Evolutionary conservation across 192 early-diverging fungal genomes (phyloP), one percentile per base, ranked within the genome.

Genomic region (Polychytrium aggregatum): DNA sequence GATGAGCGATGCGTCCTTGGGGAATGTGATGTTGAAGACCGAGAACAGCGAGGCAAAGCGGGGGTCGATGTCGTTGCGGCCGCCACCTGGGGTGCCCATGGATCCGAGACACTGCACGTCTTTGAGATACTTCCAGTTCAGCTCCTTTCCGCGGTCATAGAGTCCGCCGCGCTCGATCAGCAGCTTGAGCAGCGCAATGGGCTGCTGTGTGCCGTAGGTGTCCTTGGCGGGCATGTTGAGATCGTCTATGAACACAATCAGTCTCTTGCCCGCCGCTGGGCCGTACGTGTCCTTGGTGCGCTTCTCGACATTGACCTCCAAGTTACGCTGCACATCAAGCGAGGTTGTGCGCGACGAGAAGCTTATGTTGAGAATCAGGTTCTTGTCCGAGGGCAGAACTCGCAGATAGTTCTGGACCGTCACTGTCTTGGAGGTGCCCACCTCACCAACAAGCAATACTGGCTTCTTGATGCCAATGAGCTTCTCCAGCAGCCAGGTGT

Each of bases 211-310:
- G 20, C 76, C 76, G 40, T 78, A 78, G 2, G 72, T 78, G 52
- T 78, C 76, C 46, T 75, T 78, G n/a, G 66, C 47, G 4, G 76
- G 76, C 76, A 78, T 78, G 55, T 78, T 78, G 9, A 78, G 50
- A 55, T 78, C 76, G 33, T 78, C 76, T 13, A 78, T 59, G 41
- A 74, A 78, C 2, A 72, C 69, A 46, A 78, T 46, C 38, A 78
- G 58, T 3, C 63, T 24, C 55, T 72, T 74, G 3, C 72, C 72
- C 1, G 65, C 70, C 0, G 64, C 50, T 1, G 76, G 76, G 7
- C 76, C 76, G 44, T 78, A 78, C 22, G 76, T 78, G 43, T 78
- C 76, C 46, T 78, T 78, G 16, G 76, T 78, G 20, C 76, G 49
- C 41, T 78, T 78, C 46, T 78, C 76, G 2, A 78, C 67, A 41